A percentile compares a stretch with the other conserved stretches of the same genome.
These are phyloP conservation scores for Teunomyces funiuensis DNA, from an alignment of 805 yeast species.

Conservation along the genomic window DNA sequence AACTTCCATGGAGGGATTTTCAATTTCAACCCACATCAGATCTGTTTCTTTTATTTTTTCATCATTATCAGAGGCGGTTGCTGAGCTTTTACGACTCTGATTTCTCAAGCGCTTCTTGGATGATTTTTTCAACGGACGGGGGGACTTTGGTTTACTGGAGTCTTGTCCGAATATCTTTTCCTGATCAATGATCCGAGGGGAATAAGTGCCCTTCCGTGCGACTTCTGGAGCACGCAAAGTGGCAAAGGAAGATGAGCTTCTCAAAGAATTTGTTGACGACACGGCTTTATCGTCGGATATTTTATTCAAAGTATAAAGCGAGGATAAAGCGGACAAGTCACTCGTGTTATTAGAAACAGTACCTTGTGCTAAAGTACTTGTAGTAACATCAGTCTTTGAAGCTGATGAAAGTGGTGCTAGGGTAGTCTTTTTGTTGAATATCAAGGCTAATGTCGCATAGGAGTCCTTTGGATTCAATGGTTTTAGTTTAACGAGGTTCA, in stretches of 20 bases:
- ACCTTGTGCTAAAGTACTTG: conserved; percentile 36
- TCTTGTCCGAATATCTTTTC: conserved; percentile 3
- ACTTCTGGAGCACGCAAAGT: conserved; percentile 1
- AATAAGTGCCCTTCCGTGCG: neutral
- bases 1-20: conserved; percentile 74
- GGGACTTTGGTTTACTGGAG: neutral
- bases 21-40: conserved; percentile 35
- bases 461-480: conserved; percentile 16
- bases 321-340: conserved; percentile 37
- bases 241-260: conserved; percentile 6
- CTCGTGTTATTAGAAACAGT: conserved; percentile 31
- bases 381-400: conserved; percentile 28
- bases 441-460: conserved; percentile 28
- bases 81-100: neutral
- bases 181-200: neutral
- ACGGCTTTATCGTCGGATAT: conserved; percentile 19
- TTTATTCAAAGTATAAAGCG: conserved; percentile 38
- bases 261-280: conserved; percentile 7
- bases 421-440: conserved; percentile 19
- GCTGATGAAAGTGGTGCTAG: conserved; percentile 14
- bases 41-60: conserved; percentile 3
- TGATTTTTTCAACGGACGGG: neutral
- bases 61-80: conserved; percentile 1
- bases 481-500: conserved; percentile 13
- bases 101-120: neutral